Evolutionary conservation across 208 protist species (phyloP).

Genomic region (Wallacemonas sp.): DNA sequence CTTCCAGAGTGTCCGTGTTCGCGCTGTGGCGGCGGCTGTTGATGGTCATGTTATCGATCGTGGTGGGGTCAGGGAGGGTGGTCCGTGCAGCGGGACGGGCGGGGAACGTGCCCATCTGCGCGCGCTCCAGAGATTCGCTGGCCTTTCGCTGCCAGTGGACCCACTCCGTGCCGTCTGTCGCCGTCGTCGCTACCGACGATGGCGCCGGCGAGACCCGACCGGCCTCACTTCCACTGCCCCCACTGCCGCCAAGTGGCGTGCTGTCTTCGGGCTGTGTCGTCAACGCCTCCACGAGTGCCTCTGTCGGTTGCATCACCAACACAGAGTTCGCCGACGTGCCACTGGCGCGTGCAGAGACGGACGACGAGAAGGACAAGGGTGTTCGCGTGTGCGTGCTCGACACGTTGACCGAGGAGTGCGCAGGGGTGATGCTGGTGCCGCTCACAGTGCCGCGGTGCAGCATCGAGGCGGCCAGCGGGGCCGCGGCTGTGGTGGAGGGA

Average conservation of each 20-base stretch:
- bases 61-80: too few species aligned
- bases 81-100: too few species aligned
- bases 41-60: too few species aligned
- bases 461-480: too few species aligned
- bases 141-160: not conserved
- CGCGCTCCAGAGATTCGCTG: not conserved
- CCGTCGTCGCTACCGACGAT: constrained; percentile 2
- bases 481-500: too few species aligned
- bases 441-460: too few species aligned
- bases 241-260: too few species aligned
- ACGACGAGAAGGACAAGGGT: not conserved
- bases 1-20: too few species aligned
- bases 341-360: not conserved
- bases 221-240: too few species aligned
- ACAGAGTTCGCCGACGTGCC: too few species aligned
- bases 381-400: not conserved
- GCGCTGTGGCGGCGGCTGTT: too few species aligned
- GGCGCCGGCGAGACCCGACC: not conserved
- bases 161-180: constrained; percentile 11
- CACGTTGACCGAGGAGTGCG: not conserved
- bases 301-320: not conserved
- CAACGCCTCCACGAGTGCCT: not conserved
- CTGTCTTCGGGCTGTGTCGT: not conserved
- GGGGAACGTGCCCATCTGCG: not conserved
- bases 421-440: not conserved